Evolutionary conservation across 352 stramenopile species (phyloP), one percentile per base, ranked within the genome.

Genomic region (Globisporangium paroecandrum): DNA sequence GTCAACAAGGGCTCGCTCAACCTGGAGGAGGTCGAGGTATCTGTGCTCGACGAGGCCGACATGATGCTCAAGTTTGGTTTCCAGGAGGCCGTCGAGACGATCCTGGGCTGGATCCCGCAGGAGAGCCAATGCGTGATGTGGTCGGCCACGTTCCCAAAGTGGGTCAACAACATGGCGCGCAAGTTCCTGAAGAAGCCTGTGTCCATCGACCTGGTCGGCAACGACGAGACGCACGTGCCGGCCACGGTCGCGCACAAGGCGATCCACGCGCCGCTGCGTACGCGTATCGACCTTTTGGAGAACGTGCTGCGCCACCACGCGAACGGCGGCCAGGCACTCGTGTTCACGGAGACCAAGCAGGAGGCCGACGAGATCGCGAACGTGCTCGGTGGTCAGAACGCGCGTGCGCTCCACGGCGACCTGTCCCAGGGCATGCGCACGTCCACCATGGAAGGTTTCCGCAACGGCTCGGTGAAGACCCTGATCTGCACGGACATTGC

Each of bases 41-140:
- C 97, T 5, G 93, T 99, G 34, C 83, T 99, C 29, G 97, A 99
- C 65, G 97, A 99, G 77, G 97, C 97, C 32, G 97, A 99, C 76
- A 97, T 98, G 89, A 99, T 99, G 97, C 87, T 99, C 58, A 98
- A 98, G 82, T 99, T 99, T 83, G 97, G 97, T 41, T 99, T 99
- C 78, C 94, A 98, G 59, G 97, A 99, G 58, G 95, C 98, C 41
- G 95, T 99, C 20, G 95, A 99, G 83, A 89, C 89, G 13, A 98
- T 99, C 70, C 82, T 99, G 56, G 78, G 75, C 36, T 88, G 81
- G 76, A 87, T 95, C 43, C 89, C 85, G 2, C 70, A 83, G 4
- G 79, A 82, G 18, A 72, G 78, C 56, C 96, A 99, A 78, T 97
- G 89, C 43, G 82, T 99, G 34, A 90, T 99, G 70, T 99, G 98